Conservation (phyloP, 495 filamentous ascomycete genomes). For the Neurospora sp. region DNA sequence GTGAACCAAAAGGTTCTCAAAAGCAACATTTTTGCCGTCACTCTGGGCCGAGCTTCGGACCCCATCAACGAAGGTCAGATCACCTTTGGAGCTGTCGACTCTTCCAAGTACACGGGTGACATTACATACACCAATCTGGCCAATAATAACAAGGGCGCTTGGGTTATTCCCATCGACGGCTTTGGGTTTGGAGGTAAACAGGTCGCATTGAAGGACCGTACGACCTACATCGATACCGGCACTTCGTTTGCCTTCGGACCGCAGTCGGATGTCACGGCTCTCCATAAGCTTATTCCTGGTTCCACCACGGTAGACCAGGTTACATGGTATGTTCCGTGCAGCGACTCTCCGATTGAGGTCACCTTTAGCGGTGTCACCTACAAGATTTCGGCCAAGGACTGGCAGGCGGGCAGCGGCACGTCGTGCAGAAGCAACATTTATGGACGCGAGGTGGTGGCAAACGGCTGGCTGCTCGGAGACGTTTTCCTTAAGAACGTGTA, state of each 20-base stretch:
- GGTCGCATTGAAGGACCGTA: constrained; percentile 37
- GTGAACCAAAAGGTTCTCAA: constrained; percentile 45
- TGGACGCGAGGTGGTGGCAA: constrained; percentile 31
- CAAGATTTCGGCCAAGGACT: constrained; percentile 57
- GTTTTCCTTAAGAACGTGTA: constrained; percentile 90
- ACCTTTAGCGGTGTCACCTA: constrained; percentile 45
- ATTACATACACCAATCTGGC: constrained; percentile 50
- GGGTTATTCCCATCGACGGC: constrained; percentile 61
- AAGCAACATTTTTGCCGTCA: constrained; percentile 57
- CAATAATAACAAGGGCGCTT: constrained; percentile 32
- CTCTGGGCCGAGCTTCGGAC: constrained; percentile 53
- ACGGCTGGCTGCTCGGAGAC: constrained; percentile 68
- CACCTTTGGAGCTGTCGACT: constrained; percentile 64
- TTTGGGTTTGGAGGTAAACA: constrained; percentile 46
- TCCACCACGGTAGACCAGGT: constrained; percentile 35
- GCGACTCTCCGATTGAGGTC: constrained; percentile 32
- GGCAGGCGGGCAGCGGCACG: constrained; percentile 40
- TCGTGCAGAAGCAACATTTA: constrained; percentile 60
- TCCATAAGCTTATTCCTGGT: constrained; percentile 58
- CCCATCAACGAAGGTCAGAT: constrained; percentile 60
- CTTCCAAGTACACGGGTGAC: constrained; percentile 51
- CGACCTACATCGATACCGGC: constrained; percentile 71
- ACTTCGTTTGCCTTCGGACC: constrained; percentile 67
- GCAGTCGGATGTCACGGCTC: constrained; percentile 46
- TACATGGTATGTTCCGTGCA: constrained; percentile 63